phyloP scores from a whole-genome alignment of 805 yeast species.

The Teunomyces funiuensis region DNA sequence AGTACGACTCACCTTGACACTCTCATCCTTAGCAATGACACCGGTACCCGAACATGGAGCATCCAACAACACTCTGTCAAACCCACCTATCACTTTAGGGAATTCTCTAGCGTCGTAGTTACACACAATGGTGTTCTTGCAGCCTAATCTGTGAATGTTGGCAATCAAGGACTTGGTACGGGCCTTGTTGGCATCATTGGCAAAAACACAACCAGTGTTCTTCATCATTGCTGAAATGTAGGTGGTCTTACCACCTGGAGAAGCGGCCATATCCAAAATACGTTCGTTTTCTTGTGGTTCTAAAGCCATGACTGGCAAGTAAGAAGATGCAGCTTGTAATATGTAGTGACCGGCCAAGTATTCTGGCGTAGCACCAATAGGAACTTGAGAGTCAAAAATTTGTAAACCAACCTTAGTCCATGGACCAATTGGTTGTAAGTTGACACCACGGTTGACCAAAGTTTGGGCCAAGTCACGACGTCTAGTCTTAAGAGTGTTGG shows the following conservation, averaged over 20 bases:
- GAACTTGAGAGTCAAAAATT: constrained; percentile 97
- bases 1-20: constrained; percentile 89
- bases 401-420: constrained; percentile 99
- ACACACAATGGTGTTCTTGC: constrained; percentile 94
- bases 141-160: constrained; percentile 94
- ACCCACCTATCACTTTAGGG: constrained; percentile 97
- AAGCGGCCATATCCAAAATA: constrained; percentile 97
- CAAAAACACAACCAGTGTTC: constrained; percentile 95
- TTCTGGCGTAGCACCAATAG: constrained; percentile 99
- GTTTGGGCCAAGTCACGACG: constrained; percentile 95
- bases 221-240: constrained; percentile 95
- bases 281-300: constrained; percentile 98
- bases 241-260: constrained; percentile 99
- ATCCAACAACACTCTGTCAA: constrained; percentile 90
- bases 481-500: constrained; percentile 93
- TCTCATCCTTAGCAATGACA: constrained; percentile 95
- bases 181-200: constrained; percentile 94
- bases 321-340: constrained; percentile 97
- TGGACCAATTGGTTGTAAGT: constrained; percentile 92
- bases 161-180: constrained; percentile 96
- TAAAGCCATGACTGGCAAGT: constrained; percentile 95
- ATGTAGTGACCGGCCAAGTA: constrained; percentile 97
- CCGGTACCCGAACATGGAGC: constrained; percentile 99
- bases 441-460: constrained; percentile 93
- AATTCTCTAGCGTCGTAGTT: constrained; percentile 98